Conservation (phyloP, 179 eudicot species). For the Pouteria campechiana region DNA sequence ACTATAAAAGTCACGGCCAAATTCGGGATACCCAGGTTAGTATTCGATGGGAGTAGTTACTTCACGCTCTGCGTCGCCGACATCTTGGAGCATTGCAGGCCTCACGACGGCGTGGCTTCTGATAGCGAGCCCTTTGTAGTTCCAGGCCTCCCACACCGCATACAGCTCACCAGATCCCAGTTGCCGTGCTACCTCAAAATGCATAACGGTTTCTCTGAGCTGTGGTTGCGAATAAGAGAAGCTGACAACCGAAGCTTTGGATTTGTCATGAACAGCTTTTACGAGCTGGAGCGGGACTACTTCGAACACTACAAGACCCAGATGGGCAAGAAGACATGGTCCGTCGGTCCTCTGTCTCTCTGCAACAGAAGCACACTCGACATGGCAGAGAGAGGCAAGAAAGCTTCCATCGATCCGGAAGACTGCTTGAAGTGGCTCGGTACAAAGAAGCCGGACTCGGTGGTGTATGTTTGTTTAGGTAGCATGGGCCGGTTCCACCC, state of each 20-base stretch:
- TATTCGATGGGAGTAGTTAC: slow-evolving; percentile 25
- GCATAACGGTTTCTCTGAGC: neutral
- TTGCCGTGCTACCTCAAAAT: neutral
- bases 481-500: slow-evolving; percentile 9
- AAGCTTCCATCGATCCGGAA: slow-evolving; percentile 19
- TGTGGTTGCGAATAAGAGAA: neutral
- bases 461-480: slow-evolving; percentile 31
- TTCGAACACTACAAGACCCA: slow-evolving; percentile 6
- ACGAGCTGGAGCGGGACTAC: slow-evolving; percentile 22
- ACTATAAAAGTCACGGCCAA: slow-evolving; percentile 19
- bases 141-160: slow-evolving; percentile 23
- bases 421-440: slow-evolving; percentile 35
- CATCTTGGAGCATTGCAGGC: slow-evolving; percentile 3
- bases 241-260: slow-evolving; percentile 11
- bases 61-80: slow-evolving; percentile 6
- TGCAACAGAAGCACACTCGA: slow-evolving; percentile 7
- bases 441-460: slow-evolving; percentile 25
- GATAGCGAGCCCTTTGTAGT: slow-evolving; percentile 22
- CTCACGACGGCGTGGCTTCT: slow-evolving; percentile 6
- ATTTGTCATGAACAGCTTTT: slow-evolving; percentile 18
- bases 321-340: slow-evolving; percentile 9
- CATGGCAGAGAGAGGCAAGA: slow-evolving; percentile 14
- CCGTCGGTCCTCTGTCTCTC: slow-evolving; percentile 18
- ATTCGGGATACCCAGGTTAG: slow-evolving; percentile 22
- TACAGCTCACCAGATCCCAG: slow-evolving; percentile 14